These are phyloP conservation scores for Nicotiana undulata DNA, from an alignment of 257 asterid species.

Conservation along the genomic window DNA sequence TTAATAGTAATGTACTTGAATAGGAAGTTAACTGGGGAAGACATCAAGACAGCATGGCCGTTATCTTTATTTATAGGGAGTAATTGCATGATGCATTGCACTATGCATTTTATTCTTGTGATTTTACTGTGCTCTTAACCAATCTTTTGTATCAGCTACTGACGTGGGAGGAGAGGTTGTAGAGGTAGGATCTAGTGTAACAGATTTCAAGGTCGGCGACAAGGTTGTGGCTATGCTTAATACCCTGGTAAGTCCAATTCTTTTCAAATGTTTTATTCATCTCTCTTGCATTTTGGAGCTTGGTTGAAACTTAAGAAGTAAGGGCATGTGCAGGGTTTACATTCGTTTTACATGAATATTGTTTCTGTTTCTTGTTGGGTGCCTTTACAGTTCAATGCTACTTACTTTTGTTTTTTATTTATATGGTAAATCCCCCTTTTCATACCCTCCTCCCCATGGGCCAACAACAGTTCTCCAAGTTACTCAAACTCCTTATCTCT, in stretches of 20 bases:
- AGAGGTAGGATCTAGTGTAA: conserved; percentile 43
- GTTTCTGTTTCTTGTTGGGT: background rate
- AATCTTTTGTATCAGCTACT: conserved; percentile 27
- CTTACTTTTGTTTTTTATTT: background rate
- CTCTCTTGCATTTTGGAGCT: background rate
- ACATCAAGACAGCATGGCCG: background rate
- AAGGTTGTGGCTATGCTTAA: conserved; percentile 43
- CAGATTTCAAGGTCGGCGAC: conserved; percentile 48
- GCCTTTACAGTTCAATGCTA: background rate
- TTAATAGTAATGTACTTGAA: background rate
- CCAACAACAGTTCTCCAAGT: background rate
- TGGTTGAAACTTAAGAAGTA: background rate
- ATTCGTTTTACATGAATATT: background rate
- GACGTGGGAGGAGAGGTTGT: conserved; percentile 66
- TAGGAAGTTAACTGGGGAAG: background rate
- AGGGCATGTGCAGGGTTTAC: background rate
- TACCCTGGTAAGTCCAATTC: conserved; percentile 23
- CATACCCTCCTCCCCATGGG: background rate
- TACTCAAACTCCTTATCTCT: background rate
- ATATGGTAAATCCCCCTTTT: background rate
- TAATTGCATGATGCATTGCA: background rate
- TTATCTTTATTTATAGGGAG: background rate
- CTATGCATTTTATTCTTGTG: background rate
- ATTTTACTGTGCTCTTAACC: background rate
- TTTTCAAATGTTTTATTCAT: background rate